phyloP scores from a whole-genome alignment of 768 basidiomycete species.

The Mycena alexandri region DNA sequence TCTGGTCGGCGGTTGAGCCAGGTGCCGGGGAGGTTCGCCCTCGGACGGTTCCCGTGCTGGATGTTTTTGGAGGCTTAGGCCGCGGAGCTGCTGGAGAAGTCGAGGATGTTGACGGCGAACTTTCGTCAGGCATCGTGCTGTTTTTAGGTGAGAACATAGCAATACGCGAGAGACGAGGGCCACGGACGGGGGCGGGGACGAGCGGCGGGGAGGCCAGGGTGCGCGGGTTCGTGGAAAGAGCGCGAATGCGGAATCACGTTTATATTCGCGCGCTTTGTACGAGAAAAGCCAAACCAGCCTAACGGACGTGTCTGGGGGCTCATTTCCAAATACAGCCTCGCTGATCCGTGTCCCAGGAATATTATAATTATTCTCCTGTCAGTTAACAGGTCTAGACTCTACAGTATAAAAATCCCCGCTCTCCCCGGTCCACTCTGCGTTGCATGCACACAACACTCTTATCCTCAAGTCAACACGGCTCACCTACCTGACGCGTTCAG shows the following conservation, averaged over 20 bases:
- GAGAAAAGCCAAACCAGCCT: constrained; percentile 3
- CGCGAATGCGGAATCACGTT: constrained; percentile 27
- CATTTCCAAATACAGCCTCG: too few relatives aligned
- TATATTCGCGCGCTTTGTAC: constrained; percentile 23
- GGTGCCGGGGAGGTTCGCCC: constrained; percentile 64
- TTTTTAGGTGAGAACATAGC: constrained; percentile 47
- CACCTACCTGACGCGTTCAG: constrained; percentile 22
- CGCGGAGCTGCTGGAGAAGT: constrained; percentile 56
- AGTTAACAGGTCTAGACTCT: too few relatives aligned
- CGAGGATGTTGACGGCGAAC: constrained; percentile 45
- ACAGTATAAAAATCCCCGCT: too few relatives aligned
- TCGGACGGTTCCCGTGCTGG: constrained; percentile 60
- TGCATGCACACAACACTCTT: constrained; percentile 20
- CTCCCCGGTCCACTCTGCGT: neutral
- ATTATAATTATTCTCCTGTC: too few relatives aligned
- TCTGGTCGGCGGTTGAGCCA: constrained; percentile 55
- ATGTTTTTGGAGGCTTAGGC: constrained; percentile 55
- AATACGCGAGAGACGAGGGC: constrained; percentile 22
- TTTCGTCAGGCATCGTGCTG: constrained; percentile 54
- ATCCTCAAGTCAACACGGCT: constrained; percentile 8
- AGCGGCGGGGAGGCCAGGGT: constrained; percentile 1
- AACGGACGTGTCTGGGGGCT: too few relatives aligned
- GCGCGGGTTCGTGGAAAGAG: constrained; percentile 17
- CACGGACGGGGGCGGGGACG: constrained; percentile 29
- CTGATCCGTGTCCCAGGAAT: too few relatives aligned